A percentile compares a stretch with the other conserved stretches of the same genome.
Evolutionary conservation across 2,329 filamentous ascomycete species (phyloP).

Genomic region (Aspergillus spinulosporus): DNA sequence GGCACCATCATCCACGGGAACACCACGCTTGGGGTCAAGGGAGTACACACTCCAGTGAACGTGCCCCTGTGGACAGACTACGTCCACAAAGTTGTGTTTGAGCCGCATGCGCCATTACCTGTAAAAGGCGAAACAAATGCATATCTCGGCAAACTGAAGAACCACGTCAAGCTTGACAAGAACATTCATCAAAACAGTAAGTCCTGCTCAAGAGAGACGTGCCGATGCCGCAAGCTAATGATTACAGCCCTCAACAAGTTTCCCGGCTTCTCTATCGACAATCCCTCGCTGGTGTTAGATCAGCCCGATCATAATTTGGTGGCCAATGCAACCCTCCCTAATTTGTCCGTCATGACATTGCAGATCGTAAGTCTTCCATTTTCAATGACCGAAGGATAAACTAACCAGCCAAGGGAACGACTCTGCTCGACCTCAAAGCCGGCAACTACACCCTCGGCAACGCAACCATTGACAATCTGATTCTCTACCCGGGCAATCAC

Average conservation of each 20-base stretch:
- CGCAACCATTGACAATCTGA: conserved; percentile 51
- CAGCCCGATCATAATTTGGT: conserved; percentile 54
- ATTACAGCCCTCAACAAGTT: conserved; percentile 55
- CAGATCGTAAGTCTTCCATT: conserved; percentile 41
- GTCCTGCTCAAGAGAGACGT: conserved; percentile 3
- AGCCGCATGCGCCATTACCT: conserved; percentile 27
- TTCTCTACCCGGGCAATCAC: conserved; percentile 57
- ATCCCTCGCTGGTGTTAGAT: conserved; percentile 43
- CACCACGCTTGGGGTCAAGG: conserved; percentile 31
- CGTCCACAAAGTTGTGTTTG: conserved; percentile 35
- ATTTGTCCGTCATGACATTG: conserved; percentile 58
- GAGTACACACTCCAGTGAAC: conserved; percentile 31
- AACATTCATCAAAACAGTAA: conserved; percentile 37
- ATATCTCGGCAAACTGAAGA: conserved; percentile 35
- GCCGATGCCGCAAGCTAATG: conserved; percentile 5
- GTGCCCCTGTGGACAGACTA: conserved; percentile 32
- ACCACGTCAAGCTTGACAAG: conserved; percentile 38
- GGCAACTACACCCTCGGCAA: conserved; percentile 52
- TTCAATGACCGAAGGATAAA: not conserved
- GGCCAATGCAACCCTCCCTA: conserved; percentile 57
- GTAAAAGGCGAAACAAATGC: conserved; percentile 32
- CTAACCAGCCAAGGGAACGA: conserved; percentile 45
- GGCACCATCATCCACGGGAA: conserved; percentile 36
- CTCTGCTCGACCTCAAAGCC: conserved; percentile 54
- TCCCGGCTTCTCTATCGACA: conserved; percentile 49